Base-by-base conservation (phyloP, 2,329 filamentous ascomycete genomes). In the Pseudocercospora musae region DNA sequence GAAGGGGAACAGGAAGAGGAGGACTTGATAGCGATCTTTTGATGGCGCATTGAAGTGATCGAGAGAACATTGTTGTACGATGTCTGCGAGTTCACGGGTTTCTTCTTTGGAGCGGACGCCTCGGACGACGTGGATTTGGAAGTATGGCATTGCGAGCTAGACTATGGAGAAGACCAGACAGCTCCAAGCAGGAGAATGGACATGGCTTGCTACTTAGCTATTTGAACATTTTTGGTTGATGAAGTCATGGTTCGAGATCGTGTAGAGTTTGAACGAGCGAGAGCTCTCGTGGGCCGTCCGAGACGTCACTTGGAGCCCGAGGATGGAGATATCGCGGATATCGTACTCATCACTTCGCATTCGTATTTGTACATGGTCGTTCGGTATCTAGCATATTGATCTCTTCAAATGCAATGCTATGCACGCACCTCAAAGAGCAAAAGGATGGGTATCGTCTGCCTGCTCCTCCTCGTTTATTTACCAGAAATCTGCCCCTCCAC, bases 401-500 rank as follows among this genome's bases (percentile, higher is more conserved):
- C 10, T 54, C 44, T 23, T 59, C 44, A 25, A 40, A 37, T 29
- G 20, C n/a, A 8, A 18, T 46, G n/a, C 8, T 20, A 46, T 46
- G 44, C 25, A 20, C 20, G 27, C 44, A 13, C 6, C 49, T 15
- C 21, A 48, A 37, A 20, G 31, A 21, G 49, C 23, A 46, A 18
- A 18, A 57, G 18, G 27, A 23, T 50, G 20, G 23, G 44, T 21
- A 27, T 57, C 25, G 40, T 57, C 53, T 27, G 37, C 27, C 11
- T 33, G 23, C 53, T 33, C 33, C 53, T 31, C 9, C 25, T 55
- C 29, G 23, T 15, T 31, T 64, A 68, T 27, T 66, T 66, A 6
- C 66, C 66, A 56, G 63, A 60, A 20, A 75, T 82, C 77, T 96
- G 92, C 20, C 92, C 94, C 75, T 98, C 94, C 11, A 99, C 93